A percentile compares a stretch with the other conserved stretches of the same genome.
Evolutionary conservation across 106 monocot species (phyloP).

Genomic region (Allium sativum): DNA sequence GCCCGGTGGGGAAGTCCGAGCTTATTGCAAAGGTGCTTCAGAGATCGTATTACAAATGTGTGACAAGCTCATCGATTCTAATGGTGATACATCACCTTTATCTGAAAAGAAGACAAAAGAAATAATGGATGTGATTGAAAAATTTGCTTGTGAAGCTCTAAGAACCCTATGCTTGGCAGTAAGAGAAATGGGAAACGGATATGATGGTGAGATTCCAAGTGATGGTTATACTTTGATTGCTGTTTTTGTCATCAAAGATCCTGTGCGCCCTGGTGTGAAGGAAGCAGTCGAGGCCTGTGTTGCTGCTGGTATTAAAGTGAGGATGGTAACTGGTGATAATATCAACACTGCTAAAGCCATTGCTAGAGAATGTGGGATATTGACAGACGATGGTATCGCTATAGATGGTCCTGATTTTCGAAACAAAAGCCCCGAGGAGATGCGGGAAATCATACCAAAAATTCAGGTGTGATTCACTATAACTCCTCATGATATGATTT

Average conservation of each 20-base stretch:
- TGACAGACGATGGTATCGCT: conserved; percentile 78
- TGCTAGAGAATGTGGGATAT: conserved; percentile 90
- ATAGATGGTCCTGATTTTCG: conserved; percentile 88
- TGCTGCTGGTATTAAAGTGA: conserved; percentile 79
- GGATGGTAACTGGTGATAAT: conserved; percentile 98
- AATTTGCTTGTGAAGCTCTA: conserved; percentile 72
- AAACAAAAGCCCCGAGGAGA: conserved; percentile 45
- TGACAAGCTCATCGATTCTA: conserved; percentile 44
- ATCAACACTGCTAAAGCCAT: conserved; percentile 96
- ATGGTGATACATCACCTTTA: conserved; percentile 41
- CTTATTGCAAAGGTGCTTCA: conserved; percentile 93
- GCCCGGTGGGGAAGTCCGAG: conserved; percentile 37
- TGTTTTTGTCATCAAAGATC: conserved; percentile 95
- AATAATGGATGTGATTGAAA: conserved; percentile 41
- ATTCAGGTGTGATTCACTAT: conserved; percentile 42
- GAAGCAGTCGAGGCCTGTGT: conserved; percentile 74
- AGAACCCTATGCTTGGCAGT: conserved; percentile 84
- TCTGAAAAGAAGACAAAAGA: conserved; percentile 35
- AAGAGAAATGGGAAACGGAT: conserved; percentile 38
- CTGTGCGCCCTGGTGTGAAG: conserved; percentile 75
- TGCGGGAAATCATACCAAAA: conserved; percentile 76
- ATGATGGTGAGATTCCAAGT: conserved; percentile 43
- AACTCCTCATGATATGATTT: neutral
- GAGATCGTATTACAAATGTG: conserved; percentile 78
- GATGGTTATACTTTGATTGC: conserved; percentile 77